A percentile compares a stretch with the other conserved stretches of the same genome.
Conservation (phyloP, 495 filamentous ascomycete genomes). For the Neurospora tetrasperma region DNA sequence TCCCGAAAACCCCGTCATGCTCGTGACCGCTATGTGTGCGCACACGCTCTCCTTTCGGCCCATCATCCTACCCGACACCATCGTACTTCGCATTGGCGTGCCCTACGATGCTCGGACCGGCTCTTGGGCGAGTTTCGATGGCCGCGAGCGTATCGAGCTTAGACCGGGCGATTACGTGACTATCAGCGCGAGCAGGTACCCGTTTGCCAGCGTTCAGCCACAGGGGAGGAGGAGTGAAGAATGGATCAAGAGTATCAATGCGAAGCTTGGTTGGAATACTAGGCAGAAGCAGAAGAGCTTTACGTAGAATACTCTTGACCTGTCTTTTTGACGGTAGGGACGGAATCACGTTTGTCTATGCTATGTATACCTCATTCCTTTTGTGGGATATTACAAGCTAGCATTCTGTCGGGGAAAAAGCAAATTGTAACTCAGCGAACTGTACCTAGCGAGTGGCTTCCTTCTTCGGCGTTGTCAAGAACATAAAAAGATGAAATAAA, state of each 20-base stretch:
- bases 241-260: slow-evolving; percentile 85
- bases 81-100: slow-evolving; percentile 82
- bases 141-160: slow-evolving; percentile 79
- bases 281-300: slow-evolving; percentile 62
- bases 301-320: slow-evolving; percentile 32
- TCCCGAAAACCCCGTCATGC: slow-evolving; percentile 93
- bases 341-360: background rate
- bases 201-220: slow-evolving; percentile 81
- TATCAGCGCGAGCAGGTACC: slow-evolving; percentile 82
- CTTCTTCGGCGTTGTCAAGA: background rate
- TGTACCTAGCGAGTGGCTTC: background rate
- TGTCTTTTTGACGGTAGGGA: background rate
- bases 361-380: background rate
- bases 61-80: slow-evolving; percentile 90
- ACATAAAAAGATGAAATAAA: no score
- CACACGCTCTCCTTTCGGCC: slow-evolving; percentile 94
- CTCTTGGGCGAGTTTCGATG: slow-evolving; percentile 96
- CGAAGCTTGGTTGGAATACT: slow-evolving; percentile 91
- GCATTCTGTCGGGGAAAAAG: background rate
- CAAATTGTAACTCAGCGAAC: background rate
- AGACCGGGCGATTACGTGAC: slow-evolving; percentile 90
- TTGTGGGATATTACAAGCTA: background rate
- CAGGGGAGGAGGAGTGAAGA: slow-evolving; percentile 68
- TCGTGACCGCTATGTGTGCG: slow-evolving; percentile 90
- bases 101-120: slow-evolving; percentile 83